A percentile compares a stretch with the other conserved stretches of the same genome.
Evolutionary conservation across 2,329 filamentous ascomycete species (phyloP).

Genomic region (Amauroascus verrucosus): DNA sequence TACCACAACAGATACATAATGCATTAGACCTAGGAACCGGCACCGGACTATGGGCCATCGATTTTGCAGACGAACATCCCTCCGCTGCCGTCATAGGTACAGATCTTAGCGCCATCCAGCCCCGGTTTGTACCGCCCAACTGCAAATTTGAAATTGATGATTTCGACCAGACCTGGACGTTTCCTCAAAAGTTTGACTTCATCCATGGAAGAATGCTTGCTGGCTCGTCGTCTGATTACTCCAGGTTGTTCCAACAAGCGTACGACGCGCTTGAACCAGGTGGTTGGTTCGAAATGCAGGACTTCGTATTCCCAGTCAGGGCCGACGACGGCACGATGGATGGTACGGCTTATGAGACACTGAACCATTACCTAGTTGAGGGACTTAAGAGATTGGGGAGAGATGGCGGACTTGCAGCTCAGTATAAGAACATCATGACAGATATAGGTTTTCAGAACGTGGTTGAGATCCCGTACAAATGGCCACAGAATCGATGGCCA

Average conservation of each 20-base stretch:
- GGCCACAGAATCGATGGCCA: constrained; percentile 38
- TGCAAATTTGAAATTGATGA: constrained; percentile 21
- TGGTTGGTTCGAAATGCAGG: constrained; percentile 42
- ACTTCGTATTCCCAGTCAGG: constrained; percentile 35
- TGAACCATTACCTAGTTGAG: not conserved
- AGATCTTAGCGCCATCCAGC: constrained; percentile 14
- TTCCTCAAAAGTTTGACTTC: constrained; percentile 19
- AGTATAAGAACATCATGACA: constrained; percentile 32
- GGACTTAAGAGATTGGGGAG: not conserved
- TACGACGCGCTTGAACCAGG: constrained; percentile 32
- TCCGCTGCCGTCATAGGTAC: constrained; percentile 10
- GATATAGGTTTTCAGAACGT: constrained; percentile 35
- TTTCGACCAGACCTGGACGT: constrained; percentile 20
- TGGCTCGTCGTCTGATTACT: constrained; percentile 18
- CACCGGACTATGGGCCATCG: constrained; percentile 8
- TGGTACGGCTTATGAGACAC: constrained; percentile 18
- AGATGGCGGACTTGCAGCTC: constrained; percentile 20
- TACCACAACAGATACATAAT: constrained; percentile 20
- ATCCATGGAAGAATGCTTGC: constrained; percentile 18
- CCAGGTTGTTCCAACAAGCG: constrained; percentile 14
- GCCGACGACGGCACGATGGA: constrained; percentile 33
- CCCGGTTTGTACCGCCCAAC: constrained; percentile 18
- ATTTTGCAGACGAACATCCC: constrained; percentile 11
- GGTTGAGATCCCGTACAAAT: constrained; percentile 28
- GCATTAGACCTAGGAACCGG: constrained; percentile 33